Conservation (phyloP, 352 stramenopile genomes). For the Stramenopiles sp. region DNA sequence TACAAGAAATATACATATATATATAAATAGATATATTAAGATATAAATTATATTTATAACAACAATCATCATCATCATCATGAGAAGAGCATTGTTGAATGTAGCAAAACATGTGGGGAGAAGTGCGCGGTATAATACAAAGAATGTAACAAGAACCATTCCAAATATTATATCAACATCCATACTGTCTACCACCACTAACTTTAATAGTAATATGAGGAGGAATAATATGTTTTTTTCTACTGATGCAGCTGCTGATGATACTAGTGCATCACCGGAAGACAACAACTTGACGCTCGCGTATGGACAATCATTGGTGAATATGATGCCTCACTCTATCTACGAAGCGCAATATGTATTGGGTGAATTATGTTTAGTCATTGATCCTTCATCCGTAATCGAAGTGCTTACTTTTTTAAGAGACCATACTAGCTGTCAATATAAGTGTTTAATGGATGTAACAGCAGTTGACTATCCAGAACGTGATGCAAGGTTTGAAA, state of each 20-base stretch:
- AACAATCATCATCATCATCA: too few relatives aligned
- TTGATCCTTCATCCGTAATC: too few relatives aligned
- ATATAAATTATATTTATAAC: too few relatives aligned
- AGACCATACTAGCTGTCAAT: conserved; percentile 26
- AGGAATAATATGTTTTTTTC: conserved; percentile 16
- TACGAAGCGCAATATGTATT: conserved; percentile 21
- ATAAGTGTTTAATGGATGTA: conserved; percentile 34
- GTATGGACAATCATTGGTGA: conserved; percentile 18
- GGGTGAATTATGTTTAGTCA: conserved; percentile 19
- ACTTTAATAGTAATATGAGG: too few relatives aligned
- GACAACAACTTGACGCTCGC: conserved; percentile 18
- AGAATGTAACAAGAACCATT: too few relatives aligned
- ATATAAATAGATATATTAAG: too few relatives aligned
- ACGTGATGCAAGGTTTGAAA: conserved; percentile 30
- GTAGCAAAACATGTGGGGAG: too few relatives aligned
- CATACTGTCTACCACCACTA: too few relatives aligned
- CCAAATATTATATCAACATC: too few relatives aligned
- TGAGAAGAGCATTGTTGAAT: too few relatives aligned
- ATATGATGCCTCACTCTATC: conserved; percentile 17
- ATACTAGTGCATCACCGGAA: conserved; percentile 22
- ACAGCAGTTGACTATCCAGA: conserved; percentile 29
- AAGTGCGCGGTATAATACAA: too few relatives aligned
- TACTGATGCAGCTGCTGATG: conserved; percentile 19
- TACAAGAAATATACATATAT: too few relatives aligned
- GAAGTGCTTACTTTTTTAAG: conserved; percentile 23